Evolutionary conservation across 2,329 filamentous ascomycete genomes (phyloP).

Genomic region (Aureobasidium leucospermi): DNA sequence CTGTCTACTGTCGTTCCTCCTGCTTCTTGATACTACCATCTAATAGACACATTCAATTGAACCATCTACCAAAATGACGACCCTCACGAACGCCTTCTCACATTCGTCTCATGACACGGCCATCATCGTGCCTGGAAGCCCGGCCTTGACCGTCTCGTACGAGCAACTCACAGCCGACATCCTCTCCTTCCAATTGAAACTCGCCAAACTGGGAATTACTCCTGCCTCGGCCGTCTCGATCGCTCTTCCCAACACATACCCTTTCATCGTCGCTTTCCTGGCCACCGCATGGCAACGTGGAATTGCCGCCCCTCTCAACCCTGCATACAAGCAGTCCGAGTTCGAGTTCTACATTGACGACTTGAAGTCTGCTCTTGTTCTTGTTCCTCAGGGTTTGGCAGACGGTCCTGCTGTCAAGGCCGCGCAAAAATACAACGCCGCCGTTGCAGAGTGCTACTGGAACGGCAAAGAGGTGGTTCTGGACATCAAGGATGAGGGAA

Average conservation of each 20-base stretch:
- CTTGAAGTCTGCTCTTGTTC: conserved; percentile 67
- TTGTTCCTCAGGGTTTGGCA: conserved; percentile 64
- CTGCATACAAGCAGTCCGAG: conserved; percentile 81
- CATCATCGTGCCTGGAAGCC: conserved; percentile 64
- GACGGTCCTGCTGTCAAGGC: conserved; percentile 67
- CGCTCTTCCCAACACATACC: conserved; percentile 75
- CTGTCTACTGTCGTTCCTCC: not conserved
- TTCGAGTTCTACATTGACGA: conserved; percentile 92
- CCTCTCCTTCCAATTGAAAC: conserved; percentile 64
- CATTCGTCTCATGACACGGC: conserved; percentile 48
- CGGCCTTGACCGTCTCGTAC: conserved; percentile 63
- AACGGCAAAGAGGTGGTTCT: conserved; percentile 63
- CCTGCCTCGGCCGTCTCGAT: conserved; percentile 70
- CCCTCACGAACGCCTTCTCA: conserved; percentile 52
- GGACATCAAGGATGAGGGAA: conserved; percentile 70
- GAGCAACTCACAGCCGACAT: conserved; percentile 59
- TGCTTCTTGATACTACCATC: not conserved
- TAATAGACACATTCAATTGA: not conserved
- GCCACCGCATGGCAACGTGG: conserved; percentile 78
- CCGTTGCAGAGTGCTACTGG: conserved; percentile 83
- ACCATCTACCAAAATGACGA: conserved; percentile 38
- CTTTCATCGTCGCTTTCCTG: conserved; percentile 81
- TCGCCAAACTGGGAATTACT: conserved; percentile 66
- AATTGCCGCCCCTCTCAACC: conserved; percentile 79
- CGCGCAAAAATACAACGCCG: conserved; percentile 69